Evolutionary conservation across 805 yeast genomes (phyloP).

Genomic region (Zygoascus biomembranicola): DNA sequence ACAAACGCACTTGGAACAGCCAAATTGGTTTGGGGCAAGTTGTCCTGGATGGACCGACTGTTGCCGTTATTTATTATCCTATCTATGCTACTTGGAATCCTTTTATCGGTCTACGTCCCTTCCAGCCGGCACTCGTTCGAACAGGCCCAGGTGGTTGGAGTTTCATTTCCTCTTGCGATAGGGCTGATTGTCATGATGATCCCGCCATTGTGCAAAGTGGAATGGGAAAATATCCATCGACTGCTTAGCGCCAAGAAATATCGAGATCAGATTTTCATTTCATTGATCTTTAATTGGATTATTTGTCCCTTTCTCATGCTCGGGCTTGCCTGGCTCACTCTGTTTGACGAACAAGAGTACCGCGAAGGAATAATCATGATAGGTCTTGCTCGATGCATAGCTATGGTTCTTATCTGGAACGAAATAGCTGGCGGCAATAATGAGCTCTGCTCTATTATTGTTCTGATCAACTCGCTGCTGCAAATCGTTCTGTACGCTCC

Average conservation of each 20-base stretch:
- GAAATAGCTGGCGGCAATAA: conserved; percentile 46
- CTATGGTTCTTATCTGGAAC: conserved; percentile 56
- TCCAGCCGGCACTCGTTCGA: conserved; percentile 14
- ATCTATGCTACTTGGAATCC: conserved; percentile 21
- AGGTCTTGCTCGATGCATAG: conserved; percentile 53
- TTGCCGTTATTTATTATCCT: conserved; percentile 23
- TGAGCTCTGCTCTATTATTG: conserved; percentile 44
- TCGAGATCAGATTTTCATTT: conserved; percentile 30
- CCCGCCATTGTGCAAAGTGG: conserved; percentile 48
- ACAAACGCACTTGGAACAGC: neutral
- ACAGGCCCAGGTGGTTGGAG: conserved; percentile 19
- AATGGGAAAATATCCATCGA: conserved; percentile 38
- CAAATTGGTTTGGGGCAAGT: neutral
- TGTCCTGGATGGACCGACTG: conserved; percentile 18
- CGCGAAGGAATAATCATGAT: conserved; percentile 51
- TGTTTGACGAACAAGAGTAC: conserved; percentile 41
- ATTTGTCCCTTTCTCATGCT: conserved; percentile 47
- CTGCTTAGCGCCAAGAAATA: conserved; percentile 20
- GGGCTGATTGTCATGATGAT: conserved; percentile 50
- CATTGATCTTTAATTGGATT: conserved; percentile 46
- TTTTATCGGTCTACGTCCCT: conserved; percentile 21
- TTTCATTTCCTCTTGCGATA: conserved; percentile 28
- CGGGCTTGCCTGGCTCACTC: conserved; percentile 44
- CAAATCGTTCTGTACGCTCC: conserved; percentile 50
- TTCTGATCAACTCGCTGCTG: conserved; percentile 41